A percentile compares a stretch with the other conserved stretches of the same genome.
These are phyloP conservation scores for Abortiporus biennis DNA, from an alignment of 1,284 basidiomycete genomes.

Conservation along the genomic window DNA sequence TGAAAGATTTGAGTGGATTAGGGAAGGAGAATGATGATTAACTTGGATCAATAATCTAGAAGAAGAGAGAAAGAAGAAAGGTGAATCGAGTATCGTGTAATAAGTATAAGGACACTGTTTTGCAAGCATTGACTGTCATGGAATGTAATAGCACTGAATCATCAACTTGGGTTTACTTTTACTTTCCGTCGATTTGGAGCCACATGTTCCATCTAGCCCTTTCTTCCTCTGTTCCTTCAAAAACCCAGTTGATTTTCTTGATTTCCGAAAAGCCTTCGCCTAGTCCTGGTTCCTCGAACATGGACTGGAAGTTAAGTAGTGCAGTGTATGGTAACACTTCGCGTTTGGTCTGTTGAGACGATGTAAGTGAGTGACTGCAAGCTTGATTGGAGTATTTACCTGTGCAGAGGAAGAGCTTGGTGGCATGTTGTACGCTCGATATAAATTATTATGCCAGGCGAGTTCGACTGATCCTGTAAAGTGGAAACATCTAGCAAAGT, in stretches of 20 bases:
- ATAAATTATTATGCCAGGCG: constrained; percentile 88
- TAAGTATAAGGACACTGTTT: neutral
- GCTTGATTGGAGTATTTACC: neutral
- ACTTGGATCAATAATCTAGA: no score
- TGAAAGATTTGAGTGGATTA: constrained; percentile 52
- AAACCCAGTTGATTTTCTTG: constrained; percentile 72
- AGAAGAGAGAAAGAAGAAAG: constrained; percentile 33
- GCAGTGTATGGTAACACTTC: constrained; percentile 61
- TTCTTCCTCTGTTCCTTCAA: constrained; percentile 70
- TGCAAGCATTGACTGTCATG: no score
- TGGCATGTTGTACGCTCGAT: constrained; percentile 63
- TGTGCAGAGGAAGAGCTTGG: neutral
- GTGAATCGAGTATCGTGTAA: neutral
- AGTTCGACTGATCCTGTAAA: constrained; percentile 72
- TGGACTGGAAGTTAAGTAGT: constrained; percentile 52
- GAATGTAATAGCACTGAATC: no score
- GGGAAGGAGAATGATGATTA: no score
- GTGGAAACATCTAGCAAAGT: constrained; percentile 53
- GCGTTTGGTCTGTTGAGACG: constrained; percentile 36
- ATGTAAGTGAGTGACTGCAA: neutral
- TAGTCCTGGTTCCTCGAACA: constrained; percentile 60
- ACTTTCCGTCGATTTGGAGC: constrained; percentile 65
- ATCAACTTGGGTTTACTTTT: no score
- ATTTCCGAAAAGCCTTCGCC: constrained; percentile 77
- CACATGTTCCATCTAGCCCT: constrained; percentile 72